Evolutionary conservation across 352 stramenopile genomes (phyloP), one percentile per base, ranked within the genome.

Genomic region (Pythium monospermum): DNA sequence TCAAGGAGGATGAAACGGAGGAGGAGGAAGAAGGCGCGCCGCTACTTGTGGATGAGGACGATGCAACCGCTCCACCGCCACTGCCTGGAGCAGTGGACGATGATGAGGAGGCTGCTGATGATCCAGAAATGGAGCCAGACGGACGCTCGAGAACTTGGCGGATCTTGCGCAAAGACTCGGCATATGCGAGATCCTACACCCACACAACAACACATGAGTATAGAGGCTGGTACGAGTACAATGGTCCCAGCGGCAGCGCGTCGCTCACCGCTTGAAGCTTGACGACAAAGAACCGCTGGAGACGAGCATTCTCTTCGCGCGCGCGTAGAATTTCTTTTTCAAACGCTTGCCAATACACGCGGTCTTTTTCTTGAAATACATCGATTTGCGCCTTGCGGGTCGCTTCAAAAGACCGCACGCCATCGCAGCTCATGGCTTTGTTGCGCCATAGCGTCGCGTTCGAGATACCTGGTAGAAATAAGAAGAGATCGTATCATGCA

Each of bases 341-440:
- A 59, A 92, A 92, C n/a, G 73, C 60, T 19, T 73, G 78, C 81
- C 81, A 92, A 53, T 92, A 92, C 27, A 51, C 53, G 38, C 76
- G 76, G 49, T 92, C 81, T 28, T 72, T 67, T 19, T 73, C 59
- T 52, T 87, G 81, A 31, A 75, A 83, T 15, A 62, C 68, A 57
- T 92, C 81, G 59, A 92, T 86, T 52, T 87, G 78, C 16, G 66
- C 59, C 50, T 77, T 85, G 35, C 81, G 77, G 22, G 65, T 54
- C 12, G 64, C 57, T 41, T 92, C 81, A 42, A 92, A 92, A 37
- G 70, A 64, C 21, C 78, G 76, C n/a, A 92, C 32, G 19, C 50
- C 50, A 25, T 83, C 78, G 53, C 71, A 84, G 35, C 76, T 84
- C 19, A 75, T 59, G 2, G 54, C 33, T 40, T 87, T 88, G 44